Evolutionary conservation across 2,329 filamentous ascomycete genomes (phyloP).

Genomic region (Paramyrothecium roridum): DNA sequence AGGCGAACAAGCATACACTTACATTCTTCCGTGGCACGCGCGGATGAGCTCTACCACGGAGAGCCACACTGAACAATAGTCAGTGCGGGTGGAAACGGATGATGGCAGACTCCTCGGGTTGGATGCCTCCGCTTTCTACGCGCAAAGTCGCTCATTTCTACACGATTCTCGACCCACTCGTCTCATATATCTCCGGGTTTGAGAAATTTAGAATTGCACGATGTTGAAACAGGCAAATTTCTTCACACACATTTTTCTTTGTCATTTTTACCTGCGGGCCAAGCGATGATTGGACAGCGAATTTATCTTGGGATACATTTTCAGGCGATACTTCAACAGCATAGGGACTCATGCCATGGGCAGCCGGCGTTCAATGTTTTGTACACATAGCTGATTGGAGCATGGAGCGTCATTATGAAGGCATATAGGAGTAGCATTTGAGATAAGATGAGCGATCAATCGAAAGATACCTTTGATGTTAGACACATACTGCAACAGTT

Average conservation of each 20-base stretch:
- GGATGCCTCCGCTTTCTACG: not conserved
- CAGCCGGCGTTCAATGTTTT: not conserved
- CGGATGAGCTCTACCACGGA: no score
- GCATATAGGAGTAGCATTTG: not conserved
- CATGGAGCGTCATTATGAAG: not conserved
- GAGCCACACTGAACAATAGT: no score
- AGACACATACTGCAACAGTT: not conserved
- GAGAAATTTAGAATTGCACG: not conserved
- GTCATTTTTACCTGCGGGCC: not conserved
- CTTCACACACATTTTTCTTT: not conserved
- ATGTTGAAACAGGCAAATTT: not conserved
- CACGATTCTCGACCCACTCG: not conserved
- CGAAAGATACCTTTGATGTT: not conserved
- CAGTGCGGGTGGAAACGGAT: no score
- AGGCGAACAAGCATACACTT: no score
- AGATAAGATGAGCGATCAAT: not conserved
- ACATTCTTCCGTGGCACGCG: no score
- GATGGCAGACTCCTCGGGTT: no score
- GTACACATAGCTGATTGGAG: not conserved
- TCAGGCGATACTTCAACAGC: not conserved
- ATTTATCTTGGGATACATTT: not conserved
- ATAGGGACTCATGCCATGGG: not conserved
- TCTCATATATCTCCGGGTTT: not conserved
- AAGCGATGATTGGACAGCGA: not conserved
- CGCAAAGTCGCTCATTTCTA: not conserved